Base-by-base conservation (phyloP, 495 filamentous ascomycete genomes). In the Penicillium bialowiezense region DNA sequence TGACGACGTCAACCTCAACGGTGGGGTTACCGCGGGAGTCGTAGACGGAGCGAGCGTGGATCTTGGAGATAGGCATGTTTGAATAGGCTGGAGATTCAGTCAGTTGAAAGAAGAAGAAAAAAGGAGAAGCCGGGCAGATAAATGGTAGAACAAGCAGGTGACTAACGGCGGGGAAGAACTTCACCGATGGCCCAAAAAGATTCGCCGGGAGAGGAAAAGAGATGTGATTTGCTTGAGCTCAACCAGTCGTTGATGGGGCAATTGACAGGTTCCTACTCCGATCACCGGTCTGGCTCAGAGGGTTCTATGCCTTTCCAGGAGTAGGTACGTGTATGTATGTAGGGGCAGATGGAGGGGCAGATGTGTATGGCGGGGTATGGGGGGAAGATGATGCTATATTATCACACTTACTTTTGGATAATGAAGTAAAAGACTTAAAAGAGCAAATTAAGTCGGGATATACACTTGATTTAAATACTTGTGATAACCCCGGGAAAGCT, bases 21-120 rank as follows among this genome's bases (percentile, higher is more conserved):
- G 90, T 95, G 57, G 90, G 90, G 81, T 96, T 97, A 68, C 93
- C 95, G 68, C 95, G 95, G 70, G 93, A 97, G 84, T 99, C 95
- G 81, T 99, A 99, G 77, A 99, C 90, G 58, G 85, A 89, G 65
- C 95, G 92, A 66, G 93, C 95, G 84, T 97, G 91, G 73, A 99
- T 88, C 83, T 97, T 97, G 69, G 87, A 83, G 80, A 99, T 97
- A 65, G 86, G 77, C 95, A 97, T 99, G 50, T 48, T 36, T 51
- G 34, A 50, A 56, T 41, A 58, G 50, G 53, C 69, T 71, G 58
- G 23, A 36, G 44, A 31, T 54, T 63, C 54, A 58, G 58, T 65
- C 52, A 52, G 48, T 55, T 60, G 53, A 19, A 50, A 52, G 38
- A 45, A 50, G 51, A 53, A 38, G 49, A 59, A 55, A 64, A 48